These are phyloP conservation scores for Ceratocystis huliohia DNA, from an alignment of 2,329 filamentous ascomycete species.

Conservation along the genomic window DNA sequence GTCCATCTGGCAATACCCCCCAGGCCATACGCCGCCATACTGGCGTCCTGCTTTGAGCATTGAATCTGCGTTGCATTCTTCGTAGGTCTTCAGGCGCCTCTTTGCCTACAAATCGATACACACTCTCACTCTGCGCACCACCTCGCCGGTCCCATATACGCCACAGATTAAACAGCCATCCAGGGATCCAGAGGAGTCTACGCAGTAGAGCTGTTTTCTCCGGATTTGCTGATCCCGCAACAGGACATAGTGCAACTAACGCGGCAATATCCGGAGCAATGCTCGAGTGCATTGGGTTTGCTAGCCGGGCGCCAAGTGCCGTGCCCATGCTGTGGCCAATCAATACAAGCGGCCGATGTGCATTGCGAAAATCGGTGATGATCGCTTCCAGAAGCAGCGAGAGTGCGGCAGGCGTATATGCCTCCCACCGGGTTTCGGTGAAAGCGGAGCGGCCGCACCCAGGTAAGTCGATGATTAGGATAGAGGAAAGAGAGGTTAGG, in stretches of 20 bases:
- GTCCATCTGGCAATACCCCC: constrained; percentile 47
- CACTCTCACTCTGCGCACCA: constrained; percentile 64
- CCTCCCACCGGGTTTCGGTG: constrained; percentile 55
- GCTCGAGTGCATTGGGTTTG: constrained; percentile 29
- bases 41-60: constrained; percentile 67
- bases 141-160: constrained; percentile 67
- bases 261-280: constrained; percentile 33
- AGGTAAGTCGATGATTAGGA: constrained; percentile 77
- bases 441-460: constrained; percentile 78
- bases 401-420: constrained; percentile 67
- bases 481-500: constrained; percentile 69
- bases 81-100: constrained; percentile 53
- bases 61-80: constrained; percentile 59
- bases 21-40: constrained; percentile 74
- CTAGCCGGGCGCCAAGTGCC: constrained; percentile 59
- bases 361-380: constrained; percentile 57
- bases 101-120: constrained; percentile 60
- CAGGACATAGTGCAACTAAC: constrained; percentile 69
- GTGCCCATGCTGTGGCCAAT: constrained; percentile 88
- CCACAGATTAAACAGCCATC: constrained; percentile 61
- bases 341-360: constrained; percentile 59
- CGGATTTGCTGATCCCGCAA: constrained; percentile 48
- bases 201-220: constrained; percentile 34
- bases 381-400: constrained; percentile 60
- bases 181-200: constrained; percentile 55